Conservation (phyloP, 495 filamentous ascomycete species). For the Penicillium malachiteum region DNA sequence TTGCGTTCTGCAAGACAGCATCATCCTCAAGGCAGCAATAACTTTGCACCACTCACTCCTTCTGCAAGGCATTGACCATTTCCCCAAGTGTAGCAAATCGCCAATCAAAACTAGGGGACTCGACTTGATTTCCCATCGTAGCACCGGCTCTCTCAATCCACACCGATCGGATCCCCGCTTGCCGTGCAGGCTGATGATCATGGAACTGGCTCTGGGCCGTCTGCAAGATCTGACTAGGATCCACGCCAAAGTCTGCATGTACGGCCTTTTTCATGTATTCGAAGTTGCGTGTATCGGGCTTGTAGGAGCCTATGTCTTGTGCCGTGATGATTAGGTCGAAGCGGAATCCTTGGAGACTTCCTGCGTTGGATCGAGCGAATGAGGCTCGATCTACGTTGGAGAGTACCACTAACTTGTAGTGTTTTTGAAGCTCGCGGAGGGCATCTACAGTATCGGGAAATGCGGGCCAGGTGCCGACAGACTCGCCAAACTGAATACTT, state of each 20-base stretch:
- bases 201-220: constrained; percentile 68
- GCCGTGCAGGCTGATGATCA: constrained; percentile 69
- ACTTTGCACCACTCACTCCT: neutral
- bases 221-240: constrained; percentile 58
- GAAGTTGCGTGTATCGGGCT: constrained; percentile 68
- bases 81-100: constrained; percentile 65
- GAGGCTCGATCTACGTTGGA: constrained; percentile 69
- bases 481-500: constrained; percentile 46
- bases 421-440: constrained; percentile 51
- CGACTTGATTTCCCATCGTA: constrained; percentile 42
- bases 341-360: constrained; percentile 44
- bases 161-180: constrained; percentile 59
- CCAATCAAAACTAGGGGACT: constrained; percentile 52
- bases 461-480: constrained; percentile 59
- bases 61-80: constrained; percentile 69
- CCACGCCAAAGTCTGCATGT: constrained; percentile 53
- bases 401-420: constrained; percentile 69
- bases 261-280: constrained; percentile 58
- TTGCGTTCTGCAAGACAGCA: neutral
- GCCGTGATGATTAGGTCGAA: constrained; percentile 76
- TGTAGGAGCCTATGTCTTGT: constrained; percentile 73
- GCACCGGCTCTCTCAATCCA: constrained; percentile 66
- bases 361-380: constrained; percentile 53
- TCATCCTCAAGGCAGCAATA: constrained; percentile 1
- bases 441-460: constrained; percentile 65